These are phyloP conservation scores for Neofusicoccum parvum DNA, from an alignment of 2,329 filamentous ascomycete species.

Conservation along the genomic window DNA sequence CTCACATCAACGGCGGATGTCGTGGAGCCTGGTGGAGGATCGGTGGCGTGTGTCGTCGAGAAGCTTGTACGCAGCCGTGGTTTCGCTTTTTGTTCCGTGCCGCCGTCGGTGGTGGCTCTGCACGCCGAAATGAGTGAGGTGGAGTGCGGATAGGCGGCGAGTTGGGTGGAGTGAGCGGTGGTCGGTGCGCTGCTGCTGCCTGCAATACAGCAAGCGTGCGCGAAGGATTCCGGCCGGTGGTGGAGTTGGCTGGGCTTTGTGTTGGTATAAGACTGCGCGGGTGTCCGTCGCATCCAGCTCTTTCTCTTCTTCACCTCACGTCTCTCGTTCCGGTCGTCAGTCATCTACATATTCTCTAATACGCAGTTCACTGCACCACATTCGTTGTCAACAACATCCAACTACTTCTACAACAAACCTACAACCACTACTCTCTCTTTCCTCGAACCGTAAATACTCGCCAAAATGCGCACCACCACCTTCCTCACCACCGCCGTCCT, in stretches of 20 bases:
- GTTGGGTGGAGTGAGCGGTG: background rate
- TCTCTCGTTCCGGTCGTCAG: conserved; percentile 12
- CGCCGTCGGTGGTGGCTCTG: background rate
- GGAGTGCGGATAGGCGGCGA: background rate
- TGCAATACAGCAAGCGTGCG: background rate
- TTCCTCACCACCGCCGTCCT: conserved; percentile 34
- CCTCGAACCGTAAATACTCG: background rate
- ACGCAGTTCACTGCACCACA: conserved; percentile 9
- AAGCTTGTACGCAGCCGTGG: conserved; percentile 1
- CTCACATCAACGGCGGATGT: conserved; percentile 9
- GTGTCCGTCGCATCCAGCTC: background rate
- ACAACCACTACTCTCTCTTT: background rate
- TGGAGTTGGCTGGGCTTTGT: background rate
- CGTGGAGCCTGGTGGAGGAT: background rate
- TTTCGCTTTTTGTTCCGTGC: background rate
- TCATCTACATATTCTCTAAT: background rate
- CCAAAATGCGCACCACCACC: conserved; percentile 27
- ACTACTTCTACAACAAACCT: background rate
- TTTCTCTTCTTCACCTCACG: background rate
- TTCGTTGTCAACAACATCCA: background rate
- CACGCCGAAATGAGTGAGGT: background rate
- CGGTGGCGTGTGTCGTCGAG: background rate
- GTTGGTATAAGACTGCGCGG: background rate
- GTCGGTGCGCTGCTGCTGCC: conserved; percentile 2
- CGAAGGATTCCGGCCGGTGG: conserved; percentile 7